Conservation (phyloP, 169 alveolate genomes). For the Plasmodium sp. region DNA sequence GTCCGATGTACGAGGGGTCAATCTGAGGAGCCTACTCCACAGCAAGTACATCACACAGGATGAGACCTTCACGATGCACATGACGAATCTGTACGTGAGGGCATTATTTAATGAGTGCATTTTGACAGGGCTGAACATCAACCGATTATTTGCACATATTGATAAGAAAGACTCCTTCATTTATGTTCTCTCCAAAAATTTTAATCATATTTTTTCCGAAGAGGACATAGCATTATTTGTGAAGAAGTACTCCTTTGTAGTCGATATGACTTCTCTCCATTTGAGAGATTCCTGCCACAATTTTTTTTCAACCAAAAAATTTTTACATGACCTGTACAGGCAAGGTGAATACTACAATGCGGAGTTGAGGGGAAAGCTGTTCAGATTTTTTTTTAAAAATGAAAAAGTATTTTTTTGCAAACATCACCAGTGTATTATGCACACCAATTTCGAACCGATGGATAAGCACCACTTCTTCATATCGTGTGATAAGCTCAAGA, state of each 20-base stretch:
- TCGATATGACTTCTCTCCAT: conserved; percentile 57
- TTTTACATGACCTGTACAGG: conserved; percentile 34
- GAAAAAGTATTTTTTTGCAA: conserved; percentile 13
- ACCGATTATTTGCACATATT: conserved; percentile 27
- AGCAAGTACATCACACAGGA: conserved; percentile 5
- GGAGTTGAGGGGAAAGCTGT: conserved; percentile 26
- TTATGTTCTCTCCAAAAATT: conserved; percentile 26
- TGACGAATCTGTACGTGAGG: conserved; percentile 11
- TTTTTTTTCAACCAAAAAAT: conserved; percentile 2
- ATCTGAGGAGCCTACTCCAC: not conserved
- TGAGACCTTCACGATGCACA: not conserved
- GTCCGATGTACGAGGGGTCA: conserved; percentile 7
- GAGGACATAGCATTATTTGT: conserved; percentile 33
- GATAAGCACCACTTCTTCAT: conserved; percentile 35
- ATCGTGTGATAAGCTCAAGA: conserved; percentile 28
- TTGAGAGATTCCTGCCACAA: conserved; percentile 40
- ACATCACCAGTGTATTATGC: not conserved
- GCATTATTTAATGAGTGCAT: conserved; percentile 61
- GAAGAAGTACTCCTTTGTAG: conserved; percentile 21
- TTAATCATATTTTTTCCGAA: conserved; percentile 56
- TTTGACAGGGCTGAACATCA: conserved; percentile 45
- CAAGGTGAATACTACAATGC: conserved; percentile 50
- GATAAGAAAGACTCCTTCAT: conserved; percentile 35
- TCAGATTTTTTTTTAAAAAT: conserved; percentile 28
- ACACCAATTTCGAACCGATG: not conserved